Evolutionary conservation across 768 basidiomycete species (phyloP).

Genomic region (Gymnopilus junonius): DNA sequence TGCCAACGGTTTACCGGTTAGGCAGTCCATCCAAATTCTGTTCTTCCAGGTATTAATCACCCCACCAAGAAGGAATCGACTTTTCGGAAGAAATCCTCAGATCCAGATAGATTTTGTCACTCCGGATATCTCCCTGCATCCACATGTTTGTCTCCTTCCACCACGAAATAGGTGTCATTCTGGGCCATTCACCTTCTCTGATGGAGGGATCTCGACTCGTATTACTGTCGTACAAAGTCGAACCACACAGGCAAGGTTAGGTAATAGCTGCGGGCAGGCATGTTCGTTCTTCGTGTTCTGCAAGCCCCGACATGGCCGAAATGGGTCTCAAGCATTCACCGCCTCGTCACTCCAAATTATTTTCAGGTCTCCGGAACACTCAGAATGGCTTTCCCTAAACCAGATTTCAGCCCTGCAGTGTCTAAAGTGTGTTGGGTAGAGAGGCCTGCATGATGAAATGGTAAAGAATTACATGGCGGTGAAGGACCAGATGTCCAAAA

Average conservation of each 20-base stretch:
- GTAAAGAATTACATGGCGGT: not conserved
- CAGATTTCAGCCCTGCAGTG: no score
- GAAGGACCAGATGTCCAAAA: conserved; percentile 1
- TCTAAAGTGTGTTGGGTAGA: no score
- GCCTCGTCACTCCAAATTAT: not conserved
- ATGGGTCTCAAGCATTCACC: not conserved
- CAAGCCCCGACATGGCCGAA: conserved; percentile 1
- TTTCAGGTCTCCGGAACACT: no score
- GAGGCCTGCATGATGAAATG: not conserved
- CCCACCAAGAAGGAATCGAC: no score
- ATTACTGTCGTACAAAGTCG: not conserved
- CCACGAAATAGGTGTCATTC: not conserved
- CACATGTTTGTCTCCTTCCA: no score
- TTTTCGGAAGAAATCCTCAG: no score
- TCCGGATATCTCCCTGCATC: no score
- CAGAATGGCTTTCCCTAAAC: no score
- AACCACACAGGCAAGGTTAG: not conserved
- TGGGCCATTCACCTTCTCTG: not conserved
- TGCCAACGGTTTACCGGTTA: no score
- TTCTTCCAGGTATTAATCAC: no score
- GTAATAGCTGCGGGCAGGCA: not conserved
- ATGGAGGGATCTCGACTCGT: not conserved
- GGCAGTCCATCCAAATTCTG: no score
- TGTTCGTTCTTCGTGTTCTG: not conserved
- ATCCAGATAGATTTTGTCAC: no score